Evolutionary conservation across 2,329 filamentous ascomycete species (phyloP), one percentile per base, ranked within the genome.

Genomic region (Fusarium burgessii): DNA sequence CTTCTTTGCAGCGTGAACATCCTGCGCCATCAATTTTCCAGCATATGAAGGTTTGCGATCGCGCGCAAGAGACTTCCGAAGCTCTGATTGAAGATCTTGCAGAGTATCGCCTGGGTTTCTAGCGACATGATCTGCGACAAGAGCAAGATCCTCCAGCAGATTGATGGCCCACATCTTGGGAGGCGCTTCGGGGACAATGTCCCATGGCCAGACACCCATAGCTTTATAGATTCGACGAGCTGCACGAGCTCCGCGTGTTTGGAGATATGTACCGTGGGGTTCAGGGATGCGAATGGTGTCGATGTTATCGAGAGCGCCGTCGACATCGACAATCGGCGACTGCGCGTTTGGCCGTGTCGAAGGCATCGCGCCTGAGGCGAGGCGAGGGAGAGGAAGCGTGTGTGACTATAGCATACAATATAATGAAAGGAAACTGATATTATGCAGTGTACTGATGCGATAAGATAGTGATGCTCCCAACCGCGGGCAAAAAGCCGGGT

Each of bases 161-260:
- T 77, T 76, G 38, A 77, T 77, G 33, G 75, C 75, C 75, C 75
- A 77, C 68, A 76, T 75, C 66, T 77, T 77, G 2, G 75, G 75
- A n/a, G 75, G 75, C 33, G 74, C 70, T 59, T 77, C 75, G 23
- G 75, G 75, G 42, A 77, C 75, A 29, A 77, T 77, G 32, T 77
- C 74, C 75, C 75, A 77, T 40, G 75, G 75, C 75, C 75, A 77
- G 36, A 77, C 74, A 45, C 73, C 72, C 70, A 77, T 73, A 32
- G 73, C 74, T 43, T 72, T 71, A 54, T 74, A 76, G 41, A 77
- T 76, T 41, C 75, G 62, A 41, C 74, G 66, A 40, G 74, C 74
- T 17, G 75, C 75, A 18, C 75, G 72, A n/a, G 74, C 74, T 46
- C 75, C 75, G 50, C 75, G 73, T 18, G 73, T 68, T 46, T 76